These are phyloP conservation scores for Fusarium burgessii DNA, from an alignment of 2,329 filamentous ascomycete genomes.

Conservation along the genomic window DNA sequence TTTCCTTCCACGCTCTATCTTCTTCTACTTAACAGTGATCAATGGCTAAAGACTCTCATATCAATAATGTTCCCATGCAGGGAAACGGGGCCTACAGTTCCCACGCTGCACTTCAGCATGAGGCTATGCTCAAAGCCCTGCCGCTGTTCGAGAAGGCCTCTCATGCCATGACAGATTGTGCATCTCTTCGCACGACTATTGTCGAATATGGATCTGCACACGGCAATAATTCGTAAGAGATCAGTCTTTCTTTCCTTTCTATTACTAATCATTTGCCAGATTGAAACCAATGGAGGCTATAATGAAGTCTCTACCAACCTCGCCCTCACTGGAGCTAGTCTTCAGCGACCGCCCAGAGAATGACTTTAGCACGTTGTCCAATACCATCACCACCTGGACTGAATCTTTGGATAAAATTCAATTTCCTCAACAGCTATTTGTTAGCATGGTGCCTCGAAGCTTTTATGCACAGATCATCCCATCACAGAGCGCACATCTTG, in stretches of 20 bases:
- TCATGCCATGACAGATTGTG: not conserved
- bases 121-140: not conserved
- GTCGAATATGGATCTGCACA: conserved; percentile 4
- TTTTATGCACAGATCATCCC: not conserved
- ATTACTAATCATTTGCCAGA: not conserved
- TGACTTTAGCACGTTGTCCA: not conserved
- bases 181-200: not conserved
- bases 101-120: not conserved
- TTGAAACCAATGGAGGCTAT: not conserved
- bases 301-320: not conserved
- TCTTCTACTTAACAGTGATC: not conserved
- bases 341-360: conserved; percentile 8
- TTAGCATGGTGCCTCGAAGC: conserved; percentile 2
- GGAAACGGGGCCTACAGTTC: conserved; percentile 1
- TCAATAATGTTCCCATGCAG: conserved; percentile 7
- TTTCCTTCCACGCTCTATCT: not conserved
- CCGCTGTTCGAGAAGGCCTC: not conserved
- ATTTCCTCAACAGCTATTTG: not conserved
- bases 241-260: rapidly evolving
- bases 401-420: not conserved
- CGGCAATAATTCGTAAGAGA: conserved; percentile 1
- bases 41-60: not conserved
- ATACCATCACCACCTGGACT: not conserved
- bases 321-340: not conserved
- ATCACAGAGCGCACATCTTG: not conserved